phyloP scores from a whole-genome alignment of 768 basidiomycete genomes.

The Boletus pseudo-olivaceus region DNA sequence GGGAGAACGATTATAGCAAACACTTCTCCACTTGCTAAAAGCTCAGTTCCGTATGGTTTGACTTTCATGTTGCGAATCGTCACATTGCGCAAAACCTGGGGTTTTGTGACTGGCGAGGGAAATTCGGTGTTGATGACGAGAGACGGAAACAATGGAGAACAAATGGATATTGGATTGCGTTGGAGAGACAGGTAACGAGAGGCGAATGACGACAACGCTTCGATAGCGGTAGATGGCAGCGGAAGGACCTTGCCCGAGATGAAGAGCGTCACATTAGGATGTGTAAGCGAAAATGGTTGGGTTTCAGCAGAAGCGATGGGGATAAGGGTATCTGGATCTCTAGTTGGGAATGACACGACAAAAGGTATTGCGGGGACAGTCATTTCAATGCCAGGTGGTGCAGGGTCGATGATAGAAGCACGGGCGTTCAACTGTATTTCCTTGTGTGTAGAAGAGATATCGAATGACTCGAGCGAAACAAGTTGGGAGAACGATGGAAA shows the following conservation, averaged over 20 bases:
- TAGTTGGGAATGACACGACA: slow-evolving; percentile 46
- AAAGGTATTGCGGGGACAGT: slow-evolving; percentile 61
- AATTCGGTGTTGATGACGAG: slow-evolving; percentile 50
- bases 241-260: slow-evolving; percentile 59
- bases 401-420: slow-evolving; percentile 59
- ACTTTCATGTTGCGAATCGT: slow-evolving; percentile 77
- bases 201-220: slow-evolving; percentile 57
- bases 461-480: slow-evolving; percentile 57
- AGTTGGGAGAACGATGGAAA: slow-evolving; percentile 58
- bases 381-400: slow-evolving; percentile 46
- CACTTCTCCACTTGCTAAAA: slow-evolving; percentile 71
- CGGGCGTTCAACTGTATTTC: slow-evolving; percentile 45
- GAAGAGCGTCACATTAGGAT: slow-evolving; percentile 62
- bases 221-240: slow-evolving; percentile 38
- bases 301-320: slow-evolving; percentile 55
- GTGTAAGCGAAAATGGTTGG: slow-evolving; percentile 55
- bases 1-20: slow-evolving; percentile 66
- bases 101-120: slow-evolving; percentile 61
- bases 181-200: slow-evolving; percentile 58
- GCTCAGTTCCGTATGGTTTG: slow-evolving; percentile 40
- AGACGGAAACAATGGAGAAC: slow-evolving; percentile 50
- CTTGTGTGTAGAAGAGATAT: slow-evolving; percentile 34
- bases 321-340: slow-evolving; percentile 24
- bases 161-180: slow-evolving; percentile 55
- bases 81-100: slow-evolving; percentile 65